phyloP scores from a whole-genome alignment of 2,329 filamentous ascomycete species.

The Cercospora brassicicola region DNA sequence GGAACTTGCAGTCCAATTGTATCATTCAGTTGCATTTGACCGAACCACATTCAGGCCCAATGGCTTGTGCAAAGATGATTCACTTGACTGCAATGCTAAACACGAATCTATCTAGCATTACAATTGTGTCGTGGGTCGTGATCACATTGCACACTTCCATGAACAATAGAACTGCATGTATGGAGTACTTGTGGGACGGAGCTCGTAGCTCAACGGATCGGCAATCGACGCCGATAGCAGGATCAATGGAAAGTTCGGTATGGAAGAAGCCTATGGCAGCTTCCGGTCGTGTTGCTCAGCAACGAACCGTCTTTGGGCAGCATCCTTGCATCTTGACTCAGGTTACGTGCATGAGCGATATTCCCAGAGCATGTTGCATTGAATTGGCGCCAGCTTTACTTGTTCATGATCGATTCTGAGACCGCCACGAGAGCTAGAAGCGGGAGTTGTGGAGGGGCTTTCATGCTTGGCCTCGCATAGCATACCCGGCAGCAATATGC shows the following conservation, averaged over 20 bases:
- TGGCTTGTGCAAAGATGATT: too few relatives aligned
- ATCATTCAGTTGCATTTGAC: too few relatives aligned
- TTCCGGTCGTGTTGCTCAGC: not conserved
- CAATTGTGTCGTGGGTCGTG: not conserved
- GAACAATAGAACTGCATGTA: not conserved
- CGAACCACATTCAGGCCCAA: too few relatives aligned
- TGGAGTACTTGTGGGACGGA: not conserved
- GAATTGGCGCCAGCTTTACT: not conserved
- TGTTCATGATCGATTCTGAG: not conserved
- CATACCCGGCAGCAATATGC: not conserved
- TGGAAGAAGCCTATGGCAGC: not conserved
- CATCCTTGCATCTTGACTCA: not conserved
- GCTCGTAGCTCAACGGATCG: not conserved
- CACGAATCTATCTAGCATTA: too few relatives aligned
- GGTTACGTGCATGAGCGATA: not conserved
- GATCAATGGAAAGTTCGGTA: not conserved
- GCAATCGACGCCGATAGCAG: not conserved
- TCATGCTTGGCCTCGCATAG: not conserved
- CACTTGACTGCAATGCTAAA: too few relatives aligned
- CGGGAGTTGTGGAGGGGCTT: not conserved
- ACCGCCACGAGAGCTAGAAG: not conserved
- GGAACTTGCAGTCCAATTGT: not conserved
- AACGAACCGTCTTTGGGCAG: not conserved
- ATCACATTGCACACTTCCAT: not conserved
- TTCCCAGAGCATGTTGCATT: not conserved